Conservation (phyloP, 202 grass and related monocot species). For the Zizania palustris region DNA sequence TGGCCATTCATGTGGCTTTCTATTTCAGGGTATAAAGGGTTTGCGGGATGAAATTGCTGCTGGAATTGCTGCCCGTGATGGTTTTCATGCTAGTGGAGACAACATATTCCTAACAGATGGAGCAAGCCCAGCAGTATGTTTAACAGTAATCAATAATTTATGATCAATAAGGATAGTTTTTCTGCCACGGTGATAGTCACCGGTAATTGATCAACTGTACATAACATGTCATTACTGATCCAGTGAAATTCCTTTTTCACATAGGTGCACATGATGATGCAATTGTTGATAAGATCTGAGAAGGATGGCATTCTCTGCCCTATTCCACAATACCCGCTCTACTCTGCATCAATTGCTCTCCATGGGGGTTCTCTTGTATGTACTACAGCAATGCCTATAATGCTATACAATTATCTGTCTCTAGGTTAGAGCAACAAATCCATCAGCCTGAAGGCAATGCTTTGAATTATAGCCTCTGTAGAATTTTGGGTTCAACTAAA, state of each 20-base stretch:
- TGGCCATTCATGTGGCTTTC: slow-evolving; percentile 18
- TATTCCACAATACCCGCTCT: slow-evolving; percentile 93
- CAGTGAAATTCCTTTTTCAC: slow-evolving; percentile 29
- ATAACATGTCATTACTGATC: slow-evolving; percentile 23
- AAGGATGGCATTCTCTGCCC: slow-evolving; percentile 97
- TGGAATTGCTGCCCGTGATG: slow-evolving; percentile 83
- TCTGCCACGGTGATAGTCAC: neutral
- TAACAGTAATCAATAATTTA: neutral
- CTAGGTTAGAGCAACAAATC: slow-evolving; percentile 19
- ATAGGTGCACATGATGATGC: slow-evolving; percentile 99
- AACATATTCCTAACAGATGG: slow-evolving; percentile 93
- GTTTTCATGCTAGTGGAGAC: slow-evolving; percentile 79
- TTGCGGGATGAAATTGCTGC: slow-evolving; percentile 89
- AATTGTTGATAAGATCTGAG: slow-evolving; percentile 88
- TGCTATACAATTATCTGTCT: slow-evolving; percentile 3
- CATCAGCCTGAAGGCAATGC: neutral
- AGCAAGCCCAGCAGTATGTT: slow-evolving; percentile 85
- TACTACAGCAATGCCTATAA: slow-evolving; percentile 38
- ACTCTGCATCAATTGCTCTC: slow-evolving; percentile 94
- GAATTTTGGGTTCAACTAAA: slow-evolving; percentile 3
- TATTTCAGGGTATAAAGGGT: slow-evolving; percentile 85
- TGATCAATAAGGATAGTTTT: slow-evolving; percentile 14
- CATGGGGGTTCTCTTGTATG: slow-evolving; percentile 97
- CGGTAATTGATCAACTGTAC: neutral
- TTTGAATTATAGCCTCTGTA: neutral